Evolutionary conservation across 2,329 filamentous ascomycete species (phyloP).

Genomic region (Gremmenia infestans): DNA sequence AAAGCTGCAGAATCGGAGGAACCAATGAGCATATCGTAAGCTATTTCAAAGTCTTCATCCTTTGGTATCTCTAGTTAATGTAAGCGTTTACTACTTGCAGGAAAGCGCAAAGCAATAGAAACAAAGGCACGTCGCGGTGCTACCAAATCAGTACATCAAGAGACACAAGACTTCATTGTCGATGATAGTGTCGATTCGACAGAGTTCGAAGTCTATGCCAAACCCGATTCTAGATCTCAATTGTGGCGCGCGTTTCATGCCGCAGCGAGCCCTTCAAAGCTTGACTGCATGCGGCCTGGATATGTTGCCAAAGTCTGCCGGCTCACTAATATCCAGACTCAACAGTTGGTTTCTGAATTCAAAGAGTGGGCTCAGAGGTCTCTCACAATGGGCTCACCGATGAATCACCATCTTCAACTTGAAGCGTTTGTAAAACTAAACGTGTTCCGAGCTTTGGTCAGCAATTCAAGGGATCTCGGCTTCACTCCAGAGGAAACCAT

Average conservation of each 20-base stretch:
- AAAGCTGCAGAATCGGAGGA: constrained; percentile 24
- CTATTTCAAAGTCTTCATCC: too few relatives aligned
- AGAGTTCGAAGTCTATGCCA: too few relatives aligned
- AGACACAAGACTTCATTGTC: too few relatives aligned
- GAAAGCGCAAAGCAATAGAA: too few relatives aligned
- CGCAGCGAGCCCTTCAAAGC: neutral
- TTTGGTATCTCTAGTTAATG: too few relatives aligned
- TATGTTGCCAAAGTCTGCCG: neutral
- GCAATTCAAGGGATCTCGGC: constrained; percentile 26
- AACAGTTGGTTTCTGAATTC: constrained; percentile 2
- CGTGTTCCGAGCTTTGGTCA: constrained; percentile 31
- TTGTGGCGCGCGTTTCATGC: neutral
- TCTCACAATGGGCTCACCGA: constrained; percentile 19
- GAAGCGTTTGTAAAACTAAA: constrained; percentile 31
- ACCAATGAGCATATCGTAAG: constrained; percentile 17
- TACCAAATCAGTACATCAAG: too few relatives aligned
- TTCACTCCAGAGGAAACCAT: constrained; percentile 9
- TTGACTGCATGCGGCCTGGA: neutral
- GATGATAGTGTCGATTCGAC: too few relatives aligned
- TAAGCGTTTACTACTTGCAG: too few relatives aligned
- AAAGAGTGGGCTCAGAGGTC: neutral
- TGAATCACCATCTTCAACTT: constrained; percentile 29
- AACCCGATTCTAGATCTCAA: neutral
- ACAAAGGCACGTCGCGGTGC: too few relatives aligned
- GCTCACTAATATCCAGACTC: neutral